Evolutionary conservation across 495 filamentous ascomycete genomes (phyloP).

Genomic region (Hypomontagnella monticulosa): DNA sequence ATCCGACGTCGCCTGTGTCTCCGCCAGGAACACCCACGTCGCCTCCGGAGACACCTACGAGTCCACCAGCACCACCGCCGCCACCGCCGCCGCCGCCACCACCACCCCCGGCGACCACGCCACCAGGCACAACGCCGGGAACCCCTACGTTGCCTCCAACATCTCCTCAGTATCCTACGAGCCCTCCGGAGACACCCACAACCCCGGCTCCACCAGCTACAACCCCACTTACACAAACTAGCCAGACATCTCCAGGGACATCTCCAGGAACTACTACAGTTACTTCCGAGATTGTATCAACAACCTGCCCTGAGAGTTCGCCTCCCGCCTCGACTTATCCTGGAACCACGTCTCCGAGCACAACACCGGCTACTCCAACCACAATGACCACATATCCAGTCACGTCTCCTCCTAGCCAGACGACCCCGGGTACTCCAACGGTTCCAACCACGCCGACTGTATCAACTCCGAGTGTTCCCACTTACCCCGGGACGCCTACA

Average conservation of each 20-base stretch:
- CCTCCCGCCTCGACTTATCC: not conserved
- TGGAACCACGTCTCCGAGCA: constrained; percentile 9
- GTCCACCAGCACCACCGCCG: not conserved
- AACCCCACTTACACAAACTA: constrained; percentile 4
- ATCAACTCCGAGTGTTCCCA: not conserved
- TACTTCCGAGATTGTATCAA: constrained; percentile 7
- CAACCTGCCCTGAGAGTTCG: too few species aligned
- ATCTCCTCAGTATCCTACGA: constrained; percentile 1
- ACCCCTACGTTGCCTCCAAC: constrained; percentile 1
- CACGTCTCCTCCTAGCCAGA: not conserved
- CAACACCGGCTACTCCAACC: not conserved
- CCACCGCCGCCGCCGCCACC: not conserved
- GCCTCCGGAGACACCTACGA: constrained; percentile 5
- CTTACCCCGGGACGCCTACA: constrained; percentile 4
- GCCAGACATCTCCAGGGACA: constrained; percentile 14
- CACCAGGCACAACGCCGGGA: not conserved
- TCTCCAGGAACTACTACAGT: constrained; percentile 3
- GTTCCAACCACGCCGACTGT: not conserved
- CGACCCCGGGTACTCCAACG: constrained; percentile 12
- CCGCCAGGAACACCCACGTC: not conserved
- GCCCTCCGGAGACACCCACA: not conserved
- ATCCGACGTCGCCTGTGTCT: constrained; percentile 6
- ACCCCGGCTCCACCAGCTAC: constrained; percentile 11
- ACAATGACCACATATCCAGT: not conserved
- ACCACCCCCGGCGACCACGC: not conserved